Evolutionary conservation across 345 rosid genomes (phyloP).

Genomic region (Laguncularia racemosa): DNA sequence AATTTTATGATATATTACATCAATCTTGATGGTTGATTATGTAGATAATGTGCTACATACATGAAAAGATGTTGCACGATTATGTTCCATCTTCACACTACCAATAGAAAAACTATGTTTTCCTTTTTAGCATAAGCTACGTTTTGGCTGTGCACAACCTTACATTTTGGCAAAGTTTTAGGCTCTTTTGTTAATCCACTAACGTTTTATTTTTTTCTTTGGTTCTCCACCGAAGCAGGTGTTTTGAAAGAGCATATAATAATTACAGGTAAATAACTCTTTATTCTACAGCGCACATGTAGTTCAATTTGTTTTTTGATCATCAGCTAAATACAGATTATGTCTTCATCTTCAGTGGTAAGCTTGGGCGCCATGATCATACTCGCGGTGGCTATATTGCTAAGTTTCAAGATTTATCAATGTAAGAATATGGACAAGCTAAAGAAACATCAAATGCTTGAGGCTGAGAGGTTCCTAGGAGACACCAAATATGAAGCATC

Average conservation of each 20-base stretch:
- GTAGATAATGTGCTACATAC: too few species aligned
- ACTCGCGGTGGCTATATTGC: slow-evolving; percentile 5
- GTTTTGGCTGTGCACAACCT: too few species aligned
- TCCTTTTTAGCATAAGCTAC: too few species aligned
- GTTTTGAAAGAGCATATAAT: not conserved
- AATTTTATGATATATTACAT: too few species aligned
- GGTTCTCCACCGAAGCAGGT: not conserved
- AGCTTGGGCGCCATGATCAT: slow-evolving; percentile 1
- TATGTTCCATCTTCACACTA: too few species aligned
- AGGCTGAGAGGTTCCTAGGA: slow-evolving; percentile 1
- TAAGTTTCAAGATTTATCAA: slow-evolving; percentile 9
- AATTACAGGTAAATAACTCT: too few species aligned
- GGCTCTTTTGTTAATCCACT: too few species aligned
- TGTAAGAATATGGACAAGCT: slow-evolving; percentile 5
- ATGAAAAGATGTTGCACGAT: too few species aligned
- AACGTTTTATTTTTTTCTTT: too few species aligned
- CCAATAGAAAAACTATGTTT: too few species aligned
- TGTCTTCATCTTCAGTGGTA: not conserved
- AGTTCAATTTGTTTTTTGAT: not conserved
- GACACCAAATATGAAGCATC: not conserved
- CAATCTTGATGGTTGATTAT: too few species aligned
- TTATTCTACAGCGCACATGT: slow-evolving; percentile 4
- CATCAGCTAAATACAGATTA: not conserved
- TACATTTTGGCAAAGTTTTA: too few species aligned
- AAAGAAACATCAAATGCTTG: slow-evolving; percentile 7